A percentile compares a stretch with the other conserved stretches of the same genome.
These are phyloP conservation scores for Dryas drummondii DNA, from an alignment of 306 rosid species.

Conservation along the genomic window DNA sequence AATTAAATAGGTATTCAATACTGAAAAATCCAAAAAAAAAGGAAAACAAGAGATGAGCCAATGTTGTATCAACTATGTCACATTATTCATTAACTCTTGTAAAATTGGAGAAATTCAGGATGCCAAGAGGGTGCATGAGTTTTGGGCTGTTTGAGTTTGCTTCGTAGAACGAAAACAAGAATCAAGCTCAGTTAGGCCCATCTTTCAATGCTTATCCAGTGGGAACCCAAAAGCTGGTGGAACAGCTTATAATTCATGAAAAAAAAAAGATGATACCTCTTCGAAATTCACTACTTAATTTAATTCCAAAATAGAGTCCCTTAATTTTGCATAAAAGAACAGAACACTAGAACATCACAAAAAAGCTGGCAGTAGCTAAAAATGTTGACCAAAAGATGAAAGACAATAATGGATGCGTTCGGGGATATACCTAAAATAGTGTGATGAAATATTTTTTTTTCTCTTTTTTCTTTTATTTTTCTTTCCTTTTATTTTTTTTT, in stretches of 20 bases:
- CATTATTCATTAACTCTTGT: too few relatives aligned
- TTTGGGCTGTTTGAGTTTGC: background rate
- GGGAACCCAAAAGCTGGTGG: background rate
- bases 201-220: background rate
- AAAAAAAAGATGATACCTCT: background rate
- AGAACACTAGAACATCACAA: background rate
- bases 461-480: too few relatives aligned
- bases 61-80: too few relatives aligned
- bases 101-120: background rate
- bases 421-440: constrained; percentile 74
- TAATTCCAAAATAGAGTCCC: background rate
- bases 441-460: constrained; percentile 43
- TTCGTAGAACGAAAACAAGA: background rate
- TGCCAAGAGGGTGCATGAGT: background rate
- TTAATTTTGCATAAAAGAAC: background rate
- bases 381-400: background rate
- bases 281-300: background rate
- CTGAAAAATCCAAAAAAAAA: background rate
- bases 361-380: constrained; percentile 3
- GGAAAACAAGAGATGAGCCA: background rate
- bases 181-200: background rate
- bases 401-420: background rate
- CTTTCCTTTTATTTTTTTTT: too few relatives aligned
- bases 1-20: background rate
- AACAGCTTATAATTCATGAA: background rate